Evolutionary conservation across 257 asterid species (phyloP).

Genomic region (Solanum pimpinellifolium): DNA sequence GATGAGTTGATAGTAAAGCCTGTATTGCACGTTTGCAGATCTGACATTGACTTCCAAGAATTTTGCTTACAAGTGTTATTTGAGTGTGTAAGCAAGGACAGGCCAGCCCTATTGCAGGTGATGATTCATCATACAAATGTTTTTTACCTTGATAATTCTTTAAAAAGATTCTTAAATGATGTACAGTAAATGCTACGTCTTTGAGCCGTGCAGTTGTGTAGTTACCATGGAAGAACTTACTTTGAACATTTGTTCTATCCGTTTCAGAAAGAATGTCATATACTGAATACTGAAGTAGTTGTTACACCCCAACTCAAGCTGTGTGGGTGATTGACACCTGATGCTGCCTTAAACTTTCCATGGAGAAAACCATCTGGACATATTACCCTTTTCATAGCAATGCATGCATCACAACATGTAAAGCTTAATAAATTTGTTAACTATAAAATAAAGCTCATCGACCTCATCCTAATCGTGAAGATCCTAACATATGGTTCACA

Average conservation of each 20-base stretch:
- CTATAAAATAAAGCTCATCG: not conserved
- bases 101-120: constrained; percentile 91
- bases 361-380: not conserved
- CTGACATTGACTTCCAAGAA: constrained; percentile 68
- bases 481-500: not conserved
- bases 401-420: not conserved
- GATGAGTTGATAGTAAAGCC: not conserved
- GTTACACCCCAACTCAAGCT: not conserved
- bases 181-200: not conserved
- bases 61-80: constrained; percentile 87
- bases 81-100: constrained; percentile 98
- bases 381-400: not conserved
- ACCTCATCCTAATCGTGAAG: not conserved
- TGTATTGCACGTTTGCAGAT: constrained; percentile 34
- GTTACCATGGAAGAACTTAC: not conserved
- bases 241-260: not conserved
- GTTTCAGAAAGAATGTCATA: not conserved
- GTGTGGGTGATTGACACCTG: not conserved
- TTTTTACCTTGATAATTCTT: not conserved
- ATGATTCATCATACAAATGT: not conserved
- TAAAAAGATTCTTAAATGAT: not conserved
- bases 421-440: not conserved
- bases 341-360: not conserved
- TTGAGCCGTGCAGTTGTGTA: not conserved
- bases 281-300: not conserved